phyloP scores from a whole-genome alignment of 345 rosid species.

The Cardamine chenopodiifolia region DNA sequence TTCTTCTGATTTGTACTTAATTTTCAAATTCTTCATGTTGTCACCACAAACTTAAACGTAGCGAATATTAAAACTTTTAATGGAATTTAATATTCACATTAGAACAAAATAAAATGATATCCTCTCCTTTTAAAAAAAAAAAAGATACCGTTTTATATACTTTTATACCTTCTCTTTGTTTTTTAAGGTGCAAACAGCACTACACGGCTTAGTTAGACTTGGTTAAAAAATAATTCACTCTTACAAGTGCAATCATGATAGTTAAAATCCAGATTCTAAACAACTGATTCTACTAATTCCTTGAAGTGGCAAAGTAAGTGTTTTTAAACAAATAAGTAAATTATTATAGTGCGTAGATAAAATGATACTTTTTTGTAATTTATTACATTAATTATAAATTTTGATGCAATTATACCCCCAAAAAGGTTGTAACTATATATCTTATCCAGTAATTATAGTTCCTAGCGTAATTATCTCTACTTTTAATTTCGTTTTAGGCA shows the following conservation, averaged over 20 bases:
- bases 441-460: no score
- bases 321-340: not conserved
- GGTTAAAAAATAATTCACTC: not conserved
- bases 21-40: not conserved
- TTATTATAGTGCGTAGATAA: constrained; percentile 8
- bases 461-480: not conserved
- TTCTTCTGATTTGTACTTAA: not conserved
- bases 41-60: not conserved
- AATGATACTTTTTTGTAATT: constrained; percentile 15
- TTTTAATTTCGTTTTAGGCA: not conserved
- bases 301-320: constrained; percentile 14
- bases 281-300: not conserved
- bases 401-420: not conserved
- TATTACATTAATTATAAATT: constrained; percentile 8
- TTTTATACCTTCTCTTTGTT: no score
- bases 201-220: not conserved
- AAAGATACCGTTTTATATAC: no score
- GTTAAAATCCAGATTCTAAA: constrained; percentile 12
- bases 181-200: not conserved
- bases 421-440: not conserved
- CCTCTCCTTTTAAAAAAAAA: no score
- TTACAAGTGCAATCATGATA: constrained; percentile 10
- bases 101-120: not conserved
- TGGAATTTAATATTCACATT: not conserved
- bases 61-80: no score